Evolutionary conservation across 2,329 filamentous ascomycete genomes (phyloP).

Genomic region (Paramyrothecium sp.): DNA sequence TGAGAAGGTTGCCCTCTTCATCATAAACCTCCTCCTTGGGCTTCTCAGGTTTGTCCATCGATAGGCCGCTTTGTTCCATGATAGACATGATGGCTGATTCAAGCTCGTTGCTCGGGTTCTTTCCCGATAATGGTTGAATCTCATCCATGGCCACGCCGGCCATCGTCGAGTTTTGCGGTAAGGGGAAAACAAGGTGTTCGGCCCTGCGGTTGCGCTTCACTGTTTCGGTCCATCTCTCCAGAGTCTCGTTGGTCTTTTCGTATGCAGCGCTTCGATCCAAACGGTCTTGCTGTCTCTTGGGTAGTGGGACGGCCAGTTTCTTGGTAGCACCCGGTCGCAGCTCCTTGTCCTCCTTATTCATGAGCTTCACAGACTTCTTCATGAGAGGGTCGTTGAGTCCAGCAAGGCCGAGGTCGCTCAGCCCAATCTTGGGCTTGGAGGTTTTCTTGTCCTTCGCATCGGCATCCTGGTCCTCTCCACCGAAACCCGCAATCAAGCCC

Average conservation of each 20-base stretch:
- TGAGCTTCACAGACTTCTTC: slow-evolving; percentile 76
- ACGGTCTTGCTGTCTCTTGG: slow-evolving; percentile 82
- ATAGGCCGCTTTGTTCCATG: slow-evolving; percentile 82
- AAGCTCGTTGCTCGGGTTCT: slow-evolving; percentile 72
- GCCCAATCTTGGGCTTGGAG: slow-evolving; percentile 65
- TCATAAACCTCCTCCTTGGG: slow-evolving; percentile 61
- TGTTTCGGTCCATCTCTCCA: slow-evolving; percentile 90
- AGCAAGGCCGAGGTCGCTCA: slow-evolving; percentile 71
- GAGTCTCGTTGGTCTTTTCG: slow-evolving; percentile 85
- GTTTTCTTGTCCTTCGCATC: slow-evolving; percentile 34
- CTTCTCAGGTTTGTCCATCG: slow-evolving; percentile 43
- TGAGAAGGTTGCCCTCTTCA: slow-evolving; percentile 70
- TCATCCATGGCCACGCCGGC: slow-evolving; percentile 60
- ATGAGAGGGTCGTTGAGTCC: slow-evolving; percentile 72
- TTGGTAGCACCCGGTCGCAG: slow-evolving; percentile 44
- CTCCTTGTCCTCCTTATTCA: slow-evolving; percentile 61
- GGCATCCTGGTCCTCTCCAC: slow-evolving; percentile 59
- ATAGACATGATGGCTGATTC: slow-evolving; percentile 86
- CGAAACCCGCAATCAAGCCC: slow-evolving; percentile 67
- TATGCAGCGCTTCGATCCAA: slow-evolving; percentile 81
- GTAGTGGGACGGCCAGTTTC: slow-evolving; percentile 80
- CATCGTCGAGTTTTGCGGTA: slow-evolving; percentile 68
- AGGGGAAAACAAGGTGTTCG: slow-evolving; percentile 85
- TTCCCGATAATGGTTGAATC: slow-evolving; percentile 61
- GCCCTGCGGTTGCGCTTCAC: slow-evolving; percentile 91